phyloP scores from a whole-genome alignment of 23 red algal genomes.

The Pyropia haitanensis region DNA sequence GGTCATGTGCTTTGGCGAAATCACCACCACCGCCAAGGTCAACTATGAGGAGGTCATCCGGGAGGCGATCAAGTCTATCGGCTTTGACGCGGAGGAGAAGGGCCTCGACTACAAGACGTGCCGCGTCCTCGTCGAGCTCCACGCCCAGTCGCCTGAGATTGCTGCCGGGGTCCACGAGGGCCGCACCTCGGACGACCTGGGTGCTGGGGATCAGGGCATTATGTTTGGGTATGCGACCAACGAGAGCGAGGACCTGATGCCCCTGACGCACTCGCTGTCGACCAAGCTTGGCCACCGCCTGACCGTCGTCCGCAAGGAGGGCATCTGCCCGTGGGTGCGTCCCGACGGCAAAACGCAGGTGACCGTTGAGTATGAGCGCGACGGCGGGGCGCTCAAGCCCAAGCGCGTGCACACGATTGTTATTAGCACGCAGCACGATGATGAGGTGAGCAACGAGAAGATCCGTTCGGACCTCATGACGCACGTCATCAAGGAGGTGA shows the following conservation, averaged over 20 bases:
- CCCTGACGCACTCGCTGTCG: conserved; percentile 75
- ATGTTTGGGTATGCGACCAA: conserved; percentile 99
- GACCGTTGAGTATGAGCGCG: conserved; percentile 91
- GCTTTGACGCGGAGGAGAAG: conserved; percentile 96
- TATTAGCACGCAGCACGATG: conserved; percentile 91
- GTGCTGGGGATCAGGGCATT: conserved; percentile 93
- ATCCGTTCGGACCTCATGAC: conserved; percentile 87
- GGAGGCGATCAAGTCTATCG: conserved; percentile 84
- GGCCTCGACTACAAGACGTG: conserved; percentile 97
- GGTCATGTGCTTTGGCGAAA: conserved; percentile 99
- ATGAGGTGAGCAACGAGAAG: conserved; percentile 79
- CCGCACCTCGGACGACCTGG: conserved; percentile 69
- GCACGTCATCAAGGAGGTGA: conserved; percentile 92
- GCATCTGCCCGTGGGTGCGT: conserved; percentile 79
- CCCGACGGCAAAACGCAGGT: conserved; percentile 99
- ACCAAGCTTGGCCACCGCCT: conserved; percentile 85
- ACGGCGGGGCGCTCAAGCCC: conserved; percentile 65
- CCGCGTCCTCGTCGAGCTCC: conserved; percentile 85
- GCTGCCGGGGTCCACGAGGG: conserved; percentile 88
- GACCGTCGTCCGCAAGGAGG: conserved; percentile 92
- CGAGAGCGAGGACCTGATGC: conserved; percentile 78
- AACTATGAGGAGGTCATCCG: conserved; percentile 93
- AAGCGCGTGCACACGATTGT: conserved; percentile 83
- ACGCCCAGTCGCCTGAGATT: conserved; percentile 87
- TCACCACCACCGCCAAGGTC: conserved; percentile 83